phyloP scores from a whole-genome alignment of 2,329 filamentous ascomycete genomes.

The Colletotrichum tropicicola region DNA sequence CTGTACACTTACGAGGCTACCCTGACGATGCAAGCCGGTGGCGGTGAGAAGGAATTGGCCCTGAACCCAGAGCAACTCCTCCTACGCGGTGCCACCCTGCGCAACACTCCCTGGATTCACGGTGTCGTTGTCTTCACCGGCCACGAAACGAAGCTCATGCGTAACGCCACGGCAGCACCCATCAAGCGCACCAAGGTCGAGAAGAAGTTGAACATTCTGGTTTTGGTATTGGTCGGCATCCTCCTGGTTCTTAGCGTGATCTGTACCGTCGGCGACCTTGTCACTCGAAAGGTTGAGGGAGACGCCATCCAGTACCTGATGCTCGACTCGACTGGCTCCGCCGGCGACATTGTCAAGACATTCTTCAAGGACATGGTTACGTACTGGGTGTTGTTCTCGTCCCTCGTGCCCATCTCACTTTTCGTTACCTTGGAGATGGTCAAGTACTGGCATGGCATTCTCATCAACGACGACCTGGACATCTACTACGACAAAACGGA shows the following conservation, averaged over 20 bases:
- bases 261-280: conserved; percentile 89
- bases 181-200: conserved; percentile 99
- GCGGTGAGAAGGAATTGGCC: conserved; percentile 91
- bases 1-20: conserved; percentile 98
- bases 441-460: conserved; percentile 97
- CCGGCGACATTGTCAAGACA: conserved; percentile 69
- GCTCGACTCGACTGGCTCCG: conserved; percentile 67
- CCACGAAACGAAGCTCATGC: conserved; percentile 98
- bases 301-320: conserved; percentile 77
- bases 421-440: conserved; percentile 98
- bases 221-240: conserved; percentile 87
- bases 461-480: conserved; percentile 97
- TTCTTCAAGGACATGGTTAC: conserved; percentile 97
- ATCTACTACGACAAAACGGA: conserved; percentile 98
- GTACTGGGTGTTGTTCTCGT: conserved; percentile 98
- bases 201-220: conserved; percentile 90
- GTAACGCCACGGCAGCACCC: conserved; percentile 94
- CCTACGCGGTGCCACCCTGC: conserved; percentile 88
- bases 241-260: conserved; percentile 86
- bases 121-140: conserved; percentile 96
- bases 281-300: conserved; percentile 73
- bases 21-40: conserved; percentile 87
- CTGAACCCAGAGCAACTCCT: conserved; percentile 92
- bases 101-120: conserved; percentile 97
- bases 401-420: conserved; percentile 94